Percentiles rank a stretch among this genome's conserved stretches.
Evolutionary conservation across 78 protist species (phyloP).

Genomic region (Fonticula alba): DNA sequence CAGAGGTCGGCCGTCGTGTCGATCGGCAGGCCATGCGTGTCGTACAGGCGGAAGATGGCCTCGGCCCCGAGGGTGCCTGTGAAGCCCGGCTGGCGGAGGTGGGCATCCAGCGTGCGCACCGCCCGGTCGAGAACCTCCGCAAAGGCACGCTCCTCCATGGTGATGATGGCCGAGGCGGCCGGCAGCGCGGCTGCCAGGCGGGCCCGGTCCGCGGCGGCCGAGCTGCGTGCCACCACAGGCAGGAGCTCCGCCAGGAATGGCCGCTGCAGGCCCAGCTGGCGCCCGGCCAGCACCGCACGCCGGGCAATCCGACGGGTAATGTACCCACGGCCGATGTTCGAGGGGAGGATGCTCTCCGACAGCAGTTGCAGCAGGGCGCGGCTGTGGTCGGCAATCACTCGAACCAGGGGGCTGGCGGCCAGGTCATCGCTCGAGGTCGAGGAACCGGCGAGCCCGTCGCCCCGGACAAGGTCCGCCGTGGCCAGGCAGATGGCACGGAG

Average conservation of each 20-base stretch:
- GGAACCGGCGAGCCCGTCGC: no score
- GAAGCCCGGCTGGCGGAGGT: not conserved
- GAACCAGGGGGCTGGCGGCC: not conserved
- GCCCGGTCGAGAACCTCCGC: not conserved
- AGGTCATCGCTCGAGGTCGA: no score
- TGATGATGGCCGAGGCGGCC: not conserved
- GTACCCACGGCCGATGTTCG: slow-evolving; percentile 38
- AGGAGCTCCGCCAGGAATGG: not conserved
- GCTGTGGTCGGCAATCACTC: slow-evolving; percentile 44
- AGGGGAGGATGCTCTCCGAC: slow-evolving; percentile 42
- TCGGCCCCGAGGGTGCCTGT: not conserved
- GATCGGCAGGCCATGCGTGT: slow-evolving; percentile 3
- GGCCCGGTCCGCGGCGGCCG: not conserved
- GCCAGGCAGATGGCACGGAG: no score
- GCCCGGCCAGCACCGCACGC: slow-evolving; percentile 23
- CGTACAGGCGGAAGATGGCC: slow-evolving; percentile 1
- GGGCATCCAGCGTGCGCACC: not conserved
- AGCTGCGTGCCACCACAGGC: not conserved
- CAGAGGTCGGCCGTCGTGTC: not conserved
- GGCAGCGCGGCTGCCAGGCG: not conserved
- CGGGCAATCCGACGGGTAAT: slow-evolving; percentile 38
- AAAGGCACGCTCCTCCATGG: not conserved
- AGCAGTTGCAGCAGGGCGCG: slow-evolving; percentile 25
- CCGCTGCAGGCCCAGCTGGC: slow-evolving; percentile 7
- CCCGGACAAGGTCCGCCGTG: no score